These are phyloP conservation scores for Dalechampia spathulata DNA, from an alignment of 441 rosid species.

Conservation along the genomic window DNA sequence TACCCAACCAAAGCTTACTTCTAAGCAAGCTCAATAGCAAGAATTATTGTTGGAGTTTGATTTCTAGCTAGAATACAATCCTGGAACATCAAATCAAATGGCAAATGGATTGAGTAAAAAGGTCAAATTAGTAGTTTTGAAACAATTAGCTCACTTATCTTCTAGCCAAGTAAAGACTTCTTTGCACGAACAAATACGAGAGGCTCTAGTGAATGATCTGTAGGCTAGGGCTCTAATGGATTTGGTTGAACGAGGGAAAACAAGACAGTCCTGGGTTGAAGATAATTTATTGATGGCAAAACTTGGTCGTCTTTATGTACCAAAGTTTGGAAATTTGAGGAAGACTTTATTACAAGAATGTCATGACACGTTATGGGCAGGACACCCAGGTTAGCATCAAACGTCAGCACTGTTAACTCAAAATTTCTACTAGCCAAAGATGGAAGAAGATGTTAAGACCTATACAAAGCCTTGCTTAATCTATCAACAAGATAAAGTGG, in stretches of 20 bases:
- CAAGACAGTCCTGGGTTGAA: background rate
- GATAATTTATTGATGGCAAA: background rate
- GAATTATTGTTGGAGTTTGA: no score
- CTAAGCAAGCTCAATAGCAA: no score
- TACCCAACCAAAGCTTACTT: no score
- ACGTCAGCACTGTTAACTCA: background rate
- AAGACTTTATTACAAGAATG: no score
- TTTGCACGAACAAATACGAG: accelerated
- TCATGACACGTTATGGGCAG: no score
- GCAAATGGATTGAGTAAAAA: background rate
- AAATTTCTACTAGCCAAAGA: background rate
- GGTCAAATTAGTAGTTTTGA: background rate
- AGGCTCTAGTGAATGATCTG: background rate
- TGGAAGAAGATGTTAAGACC: accelerated
- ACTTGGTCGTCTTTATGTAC: background rate
- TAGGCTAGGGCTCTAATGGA: background rate
- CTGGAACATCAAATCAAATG: accelerated
- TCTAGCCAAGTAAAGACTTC: background rate
- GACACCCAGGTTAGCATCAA: no score
- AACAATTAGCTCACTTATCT: no score
- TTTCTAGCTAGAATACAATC: no score
- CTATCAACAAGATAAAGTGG: background rate
- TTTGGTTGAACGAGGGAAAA: background rate
- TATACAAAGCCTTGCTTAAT: background rate
- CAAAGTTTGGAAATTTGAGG: no score